Evolutionary conservation across 441 rosid species (phyloP), one percentile per base, ranked within the genome.

Genomic region (Bocquillonia castaneifolia): DNA sequence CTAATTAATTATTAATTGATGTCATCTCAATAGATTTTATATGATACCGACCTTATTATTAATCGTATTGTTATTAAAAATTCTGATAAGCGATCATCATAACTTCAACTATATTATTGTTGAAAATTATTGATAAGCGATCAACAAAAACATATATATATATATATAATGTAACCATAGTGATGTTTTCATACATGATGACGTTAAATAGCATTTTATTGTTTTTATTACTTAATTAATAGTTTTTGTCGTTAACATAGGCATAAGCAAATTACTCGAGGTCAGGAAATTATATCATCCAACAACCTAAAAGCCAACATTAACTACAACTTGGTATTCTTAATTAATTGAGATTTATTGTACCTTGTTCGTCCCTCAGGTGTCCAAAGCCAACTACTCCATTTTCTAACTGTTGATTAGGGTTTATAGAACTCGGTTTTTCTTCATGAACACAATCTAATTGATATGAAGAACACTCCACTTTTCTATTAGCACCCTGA

Each of bases 401-500:
- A 37, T 66, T 70, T 40, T 54, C 73, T 37, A 75, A 61, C 26
- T 63, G 63, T 32, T 32, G 68, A 66, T 67, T 59, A 64, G 75
- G 59, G 68, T 54, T 69, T 52, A 74, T 51, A 52, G 78, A 66
- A 61, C 40, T 77, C 18, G 76, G 71, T 54, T 83, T 74, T 32
- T 80, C 77, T 64, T 72, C 79, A 57, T 70, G 74, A 77, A 62
- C 69, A 20, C 59, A 68, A 64, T 79, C 83, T 64, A 75, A 50
- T 29, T 75, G 79, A 71, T 72, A 70, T 12, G 76, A 68, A 32
- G 81, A 67, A 6, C 64, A 48, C 71, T 77, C 78, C 71, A 74
- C 50, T 68, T 74, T 76, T 31, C 62, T 62, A 26, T 64, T 73
- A 54, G 67, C 54, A 17, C 67, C 59, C 29, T 69, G 77, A 62